A percentile compares a stretch with the other conserved stretches of the same genome.
phyloP scores from a whole-genome alignment of 305 asterid species.

The Andrographis paniculata region DNA sequence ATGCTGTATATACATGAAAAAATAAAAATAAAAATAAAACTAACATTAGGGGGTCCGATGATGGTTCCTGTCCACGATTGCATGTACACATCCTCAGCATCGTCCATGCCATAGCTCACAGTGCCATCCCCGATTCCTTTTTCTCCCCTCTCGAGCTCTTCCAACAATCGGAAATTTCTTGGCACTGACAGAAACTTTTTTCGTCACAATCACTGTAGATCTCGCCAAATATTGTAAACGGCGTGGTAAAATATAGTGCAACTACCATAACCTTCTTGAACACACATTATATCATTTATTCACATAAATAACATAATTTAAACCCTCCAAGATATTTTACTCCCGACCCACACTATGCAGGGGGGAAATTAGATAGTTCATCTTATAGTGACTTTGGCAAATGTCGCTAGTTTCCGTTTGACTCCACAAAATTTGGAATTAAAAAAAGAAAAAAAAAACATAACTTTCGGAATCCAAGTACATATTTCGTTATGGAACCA shows the following conservation, averaged over 20 bases:
- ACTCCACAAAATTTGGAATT: too few species aligned
- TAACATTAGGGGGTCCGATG: conserved; percentile 78
- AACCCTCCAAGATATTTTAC: too few species aligned
- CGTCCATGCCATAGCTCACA: conserved; percentile 92
- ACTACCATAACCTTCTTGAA: not conserved
- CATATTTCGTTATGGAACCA: too few species aligned
- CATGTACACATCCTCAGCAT: conserved; percentile 76
- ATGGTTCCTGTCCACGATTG: conserved; percentile 91
- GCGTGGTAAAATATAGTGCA: conserved; percentile 8
- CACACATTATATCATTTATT: too few species aligned
- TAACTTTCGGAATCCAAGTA: too few species aligned
- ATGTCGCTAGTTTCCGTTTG: too few species aligned
- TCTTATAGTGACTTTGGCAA: too few species aligned
- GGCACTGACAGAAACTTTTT: conserved; percentile 46
- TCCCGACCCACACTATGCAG: too few species aligned
- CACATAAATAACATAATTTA: too few species aligned
- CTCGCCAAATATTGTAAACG: too few species aligned
- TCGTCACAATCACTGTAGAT: conserved; percentile 8
- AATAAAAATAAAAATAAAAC: conserved; percentile 18
- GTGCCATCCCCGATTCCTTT: conserved; percentile 93
- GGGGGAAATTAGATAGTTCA: too few species aligned
- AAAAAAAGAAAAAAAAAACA: too few species aligned
- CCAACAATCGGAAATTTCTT: conserved; percentile 74
- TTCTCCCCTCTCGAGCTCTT: conserved; percentile 88
- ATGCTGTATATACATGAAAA: not conserved